Percentiles rank a stretch among this genome's conserved stretches.
These are phyloP conservation scores for Pseudogymnoascus sp. DNA, from an alignment of 2,329 filamentous ascomycete genomes.

Conservation along the genomic window DNA sequence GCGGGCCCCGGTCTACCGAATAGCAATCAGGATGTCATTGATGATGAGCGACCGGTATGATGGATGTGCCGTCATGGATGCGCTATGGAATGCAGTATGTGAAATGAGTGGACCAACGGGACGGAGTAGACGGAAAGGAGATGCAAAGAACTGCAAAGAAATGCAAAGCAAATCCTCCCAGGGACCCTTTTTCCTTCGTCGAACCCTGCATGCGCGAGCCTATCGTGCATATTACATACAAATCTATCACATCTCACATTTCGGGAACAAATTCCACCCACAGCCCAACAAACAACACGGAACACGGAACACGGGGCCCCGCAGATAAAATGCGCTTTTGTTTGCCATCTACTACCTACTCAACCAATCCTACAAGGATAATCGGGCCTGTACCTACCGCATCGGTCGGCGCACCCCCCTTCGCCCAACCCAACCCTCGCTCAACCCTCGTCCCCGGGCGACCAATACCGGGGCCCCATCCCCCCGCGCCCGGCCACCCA, in stretches of 20 bases:
- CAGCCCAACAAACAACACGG: not conserved
- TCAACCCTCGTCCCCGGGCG: not conserved
- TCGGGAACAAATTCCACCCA: not conserved
- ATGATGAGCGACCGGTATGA: conserved; percentile 5
- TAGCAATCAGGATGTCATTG: not conserved
- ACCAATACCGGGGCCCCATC: conserved; percentile 1
- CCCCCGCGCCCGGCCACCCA: not conserved
- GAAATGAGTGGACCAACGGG: not conserved
- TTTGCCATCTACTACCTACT: not conserved
- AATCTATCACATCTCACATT: not conserved
- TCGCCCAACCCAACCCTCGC: not conserved
- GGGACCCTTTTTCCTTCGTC: not conserved
- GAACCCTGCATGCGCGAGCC: not conserved
- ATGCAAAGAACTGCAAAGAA: not conserved
- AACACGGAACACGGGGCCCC: not conserved
- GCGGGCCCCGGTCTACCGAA: not conserved
- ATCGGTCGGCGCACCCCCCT: not conserved
- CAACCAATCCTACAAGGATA: not conserved
- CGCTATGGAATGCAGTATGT: not conserved
- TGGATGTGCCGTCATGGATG: not conserved
- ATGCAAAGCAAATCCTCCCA: not conserved
- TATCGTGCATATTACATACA: not conserved
- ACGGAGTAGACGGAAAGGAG: not conserved
- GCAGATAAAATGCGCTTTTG: not conserved
- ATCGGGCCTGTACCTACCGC: not conserved